These are phyloP conservation scores for Centrapalus pauciflorus DNA, from an alignment of 129 eudicot species.

Conservation along the genomic window DNA sequence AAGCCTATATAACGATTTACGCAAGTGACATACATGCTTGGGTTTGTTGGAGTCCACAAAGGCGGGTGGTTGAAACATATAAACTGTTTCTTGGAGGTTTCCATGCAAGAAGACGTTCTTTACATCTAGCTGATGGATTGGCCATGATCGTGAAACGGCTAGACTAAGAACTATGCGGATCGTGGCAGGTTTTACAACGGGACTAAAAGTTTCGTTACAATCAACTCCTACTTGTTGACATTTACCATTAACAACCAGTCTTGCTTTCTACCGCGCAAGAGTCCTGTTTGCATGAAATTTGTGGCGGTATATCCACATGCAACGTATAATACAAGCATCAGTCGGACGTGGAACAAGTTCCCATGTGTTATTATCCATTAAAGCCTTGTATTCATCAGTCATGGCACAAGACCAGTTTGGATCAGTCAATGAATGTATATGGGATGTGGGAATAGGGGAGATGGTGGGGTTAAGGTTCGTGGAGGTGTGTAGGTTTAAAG, in stretches of 20 bases:
- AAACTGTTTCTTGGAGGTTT: background rate
- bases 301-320: background rate
- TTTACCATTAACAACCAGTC: background rate
- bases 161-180: background rate
- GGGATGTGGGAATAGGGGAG: background rate
- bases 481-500: background rate
- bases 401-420: background rate
- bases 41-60: background rate
- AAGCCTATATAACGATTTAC: background rate
- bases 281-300: background rate
- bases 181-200: background rate
- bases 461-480: background rate
- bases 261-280: background rate
- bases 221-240: too few relatives aligned
- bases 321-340: background rate
- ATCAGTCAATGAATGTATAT: background rate
- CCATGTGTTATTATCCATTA: background rate
- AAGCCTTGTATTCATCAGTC: background rate
- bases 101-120: background rate
- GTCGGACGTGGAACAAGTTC: background rate
- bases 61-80: background rate
- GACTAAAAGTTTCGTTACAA: background rate
- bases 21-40: background rate
- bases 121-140: background rate
- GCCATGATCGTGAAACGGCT: background rate